phyloP scores from a whole-genome alignment of 2,329 filamentous ascomycete genomes.

The Botryotinia calthae region DNA sequence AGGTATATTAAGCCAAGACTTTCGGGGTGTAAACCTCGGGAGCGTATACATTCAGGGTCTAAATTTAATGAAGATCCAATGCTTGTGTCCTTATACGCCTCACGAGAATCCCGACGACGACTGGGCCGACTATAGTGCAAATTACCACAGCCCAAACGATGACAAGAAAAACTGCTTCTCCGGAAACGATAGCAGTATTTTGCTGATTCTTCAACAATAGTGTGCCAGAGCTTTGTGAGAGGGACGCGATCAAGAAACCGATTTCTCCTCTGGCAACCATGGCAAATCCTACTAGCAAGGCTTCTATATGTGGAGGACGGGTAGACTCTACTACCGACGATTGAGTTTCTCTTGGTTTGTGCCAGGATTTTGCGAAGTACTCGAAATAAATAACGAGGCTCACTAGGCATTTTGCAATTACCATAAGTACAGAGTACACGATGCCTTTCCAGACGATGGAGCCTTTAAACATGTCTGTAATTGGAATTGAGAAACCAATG shows the following conservation, averaged over 20 bases:
- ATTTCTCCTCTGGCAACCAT: constrained; percentile 82
- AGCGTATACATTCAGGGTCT: not conserved
- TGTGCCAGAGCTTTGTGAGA: constrained; percentile 55
- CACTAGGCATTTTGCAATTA: constrained; percentile 58
- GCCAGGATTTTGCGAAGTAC: constrained; percentile 15
- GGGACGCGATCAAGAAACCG: constrained; percentile 69
- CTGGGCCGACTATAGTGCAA: constrained; percentile 53
- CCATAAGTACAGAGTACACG: constrained; percentile 71
- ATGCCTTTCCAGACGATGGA: constrained; percentile 68
- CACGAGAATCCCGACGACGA: constrained; percentile 49
- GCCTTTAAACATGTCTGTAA: constrained; percentile 64
- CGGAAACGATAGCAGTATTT: constrained; percentile 13
- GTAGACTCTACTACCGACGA: not conserved
- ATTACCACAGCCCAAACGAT: constrained; percentile 55
- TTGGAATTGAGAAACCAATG: constrained; percentile 76
- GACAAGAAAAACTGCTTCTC: constrained; percentile 49
- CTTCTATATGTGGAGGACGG: constrained; percentile 28
- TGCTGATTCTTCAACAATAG: constrained; percentile 24
- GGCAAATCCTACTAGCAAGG: constrained; percentile 40
- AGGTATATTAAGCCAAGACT: not conserved
- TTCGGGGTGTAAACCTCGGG: not conserved
- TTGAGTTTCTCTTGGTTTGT: not conserved
- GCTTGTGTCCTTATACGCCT: constrained; percentile 39
- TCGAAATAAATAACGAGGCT: constrained; percentile 42
- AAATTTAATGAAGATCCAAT: not conserved